These are phyloP conservation scores for Lentinula novae-zelandiae DNA, from an alignment of 1,284 basidiomycete genomes.

Conservation along the genomic window DNA sequence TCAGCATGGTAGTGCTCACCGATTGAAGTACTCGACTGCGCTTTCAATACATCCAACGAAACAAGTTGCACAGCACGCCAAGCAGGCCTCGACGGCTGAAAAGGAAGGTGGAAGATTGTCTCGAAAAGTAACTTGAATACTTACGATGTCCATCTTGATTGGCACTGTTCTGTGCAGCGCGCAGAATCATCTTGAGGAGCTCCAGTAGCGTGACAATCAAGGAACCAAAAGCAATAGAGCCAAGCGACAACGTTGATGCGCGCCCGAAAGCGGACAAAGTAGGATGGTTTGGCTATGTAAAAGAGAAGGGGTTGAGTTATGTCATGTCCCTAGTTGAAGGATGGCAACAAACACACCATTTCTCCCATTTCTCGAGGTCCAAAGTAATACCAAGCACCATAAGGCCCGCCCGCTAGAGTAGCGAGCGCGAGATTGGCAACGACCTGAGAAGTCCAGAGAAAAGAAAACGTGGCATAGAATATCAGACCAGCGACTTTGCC, in stretches of 20 bases:
- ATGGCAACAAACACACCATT: constrained; percentile 38
- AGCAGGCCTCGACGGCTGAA: constrained; percentile 63
- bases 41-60: constrained; percentile 72
- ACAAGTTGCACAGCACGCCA: constrained; percentile 82
- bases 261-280: constrained; percentile 72
- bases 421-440: constrained; percentile 77
- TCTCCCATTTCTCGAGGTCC: constrained; percentile 57
- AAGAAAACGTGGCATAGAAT: constrained; percentile 80
- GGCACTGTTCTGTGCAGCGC: constrained; percentile 65
- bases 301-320: constrained; percentile 24
- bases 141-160: constrained; percentile 70
- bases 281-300: constrained; percentile 56
- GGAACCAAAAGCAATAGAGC: constrained; percentile 88
- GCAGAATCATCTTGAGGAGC: constrained; percentile 65
- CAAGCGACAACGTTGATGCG: constrained; percentile 82
- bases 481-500: constrained; percentile 62
- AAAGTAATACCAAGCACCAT: constrained; percentile 71
- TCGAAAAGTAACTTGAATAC: constrained; percentile 25
- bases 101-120: neutral
- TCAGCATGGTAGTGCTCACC: constrained; percentile 34
- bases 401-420: constrained; percentile 69
- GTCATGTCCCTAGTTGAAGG: constrained; percentile 3
- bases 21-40: constrained; percentile 80
- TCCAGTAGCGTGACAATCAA: constrained; percentile 88
- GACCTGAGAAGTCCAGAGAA: constrained; percentile 80